Evolutionary conservation across 2,329 filamentous ascomycete genomes (phyloP).

Genomic region (Cladosporium sp.): DNA sequence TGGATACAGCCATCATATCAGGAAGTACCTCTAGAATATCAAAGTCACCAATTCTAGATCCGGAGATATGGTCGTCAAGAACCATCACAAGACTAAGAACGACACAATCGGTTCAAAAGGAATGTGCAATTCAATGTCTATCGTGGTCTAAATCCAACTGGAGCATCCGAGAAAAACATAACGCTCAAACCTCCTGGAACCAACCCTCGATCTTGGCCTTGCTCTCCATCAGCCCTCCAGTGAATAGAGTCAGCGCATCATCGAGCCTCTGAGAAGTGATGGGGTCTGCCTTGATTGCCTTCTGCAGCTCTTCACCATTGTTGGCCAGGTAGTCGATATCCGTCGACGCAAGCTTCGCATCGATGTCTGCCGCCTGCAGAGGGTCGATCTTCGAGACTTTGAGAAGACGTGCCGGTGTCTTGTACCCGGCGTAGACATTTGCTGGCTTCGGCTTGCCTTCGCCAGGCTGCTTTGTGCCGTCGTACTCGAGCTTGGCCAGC

Average conservation of each 20-base stretch:
- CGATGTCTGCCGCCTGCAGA: conserved; percentile 8
- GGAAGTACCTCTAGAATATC: background rate
- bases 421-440: conserved; percentile 15
- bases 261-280: conserved; percentile 18
- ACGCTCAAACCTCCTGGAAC: conserved; percentile 12
- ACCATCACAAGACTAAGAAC: too few relatives aligned
- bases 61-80: background rate
- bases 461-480: conserved; percentile 17
- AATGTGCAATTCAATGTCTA: background rate
- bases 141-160: background rate
- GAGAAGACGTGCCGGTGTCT: conserved; percentile 14
- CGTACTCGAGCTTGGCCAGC: conserved; percentile 21
- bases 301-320: conserved; percentile 17
- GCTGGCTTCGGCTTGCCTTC: conserved; percentile 18
- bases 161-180: background rate
- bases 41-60: background rate
- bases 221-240: conserved; percentile 19
- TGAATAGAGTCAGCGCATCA: conserved; percentile 19
- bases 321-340: conserved; percentile 19
- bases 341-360: conserved; percentile 14
- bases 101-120: background rate
- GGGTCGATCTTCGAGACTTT: conserved; percentile 18
- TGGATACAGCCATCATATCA: background rate
- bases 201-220: conserved; percentile 19
- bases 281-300: conserved; percentile 18